Base-by-base conservation (phyloP, 768 basidiomycete species). In the Grammothele lineata region DNA sequence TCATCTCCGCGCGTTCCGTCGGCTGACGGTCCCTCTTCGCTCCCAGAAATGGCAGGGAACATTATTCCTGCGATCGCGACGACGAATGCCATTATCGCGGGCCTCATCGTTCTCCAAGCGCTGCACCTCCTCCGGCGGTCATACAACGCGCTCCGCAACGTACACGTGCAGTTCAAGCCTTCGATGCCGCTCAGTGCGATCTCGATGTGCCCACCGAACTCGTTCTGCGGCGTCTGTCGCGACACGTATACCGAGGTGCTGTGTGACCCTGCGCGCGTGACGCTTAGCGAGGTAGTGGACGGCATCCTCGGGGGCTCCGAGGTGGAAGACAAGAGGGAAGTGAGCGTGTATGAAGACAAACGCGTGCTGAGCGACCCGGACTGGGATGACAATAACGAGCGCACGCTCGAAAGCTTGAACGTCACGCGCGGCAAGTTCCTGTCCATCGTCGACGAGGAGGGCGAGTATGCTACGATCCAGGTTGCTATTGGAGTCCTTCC, bases 21-120 rank as follows among this genome's bases (percentile, higher is more conserved):
- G 5, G 33, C 18, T 32, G 21, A 11, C 5, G 2, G 32, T 4
- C n/a, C 37, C 11, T 4, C 23, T 33, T 4, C 18, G 1, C 22
- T 19, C 19, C 18, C 64, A 95, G 94, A 97, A 67, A 98, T 97
- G 91, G 96, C 96, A 0, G 96, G 96, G 9, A 99, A 99, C 66
- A 98, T 99, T 59, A 99, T 98, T 54, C 96, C 96, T 5, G 96
- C 96, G 1, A 98, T 99, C 58, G 96, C 96, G 4, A 99, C 96
- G 3, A 99, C 96, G 19, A 99, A 99, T 63, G 96, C 96, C 9
- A 90, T 99, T 65, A 83, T 98, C 55, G 87, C 96, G 0, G 96
- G 95, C 0, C 72, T 95, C 32, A 92, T 98, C 61, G 93, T 98
- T 19, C 75, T 97, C 37, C 94, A 97, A 64, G 88, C 93, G 0